Base-by-base conservation (phyloP, 768 basidiomycete genomes). In the Hortiboletus flavorubellus region DNA sequence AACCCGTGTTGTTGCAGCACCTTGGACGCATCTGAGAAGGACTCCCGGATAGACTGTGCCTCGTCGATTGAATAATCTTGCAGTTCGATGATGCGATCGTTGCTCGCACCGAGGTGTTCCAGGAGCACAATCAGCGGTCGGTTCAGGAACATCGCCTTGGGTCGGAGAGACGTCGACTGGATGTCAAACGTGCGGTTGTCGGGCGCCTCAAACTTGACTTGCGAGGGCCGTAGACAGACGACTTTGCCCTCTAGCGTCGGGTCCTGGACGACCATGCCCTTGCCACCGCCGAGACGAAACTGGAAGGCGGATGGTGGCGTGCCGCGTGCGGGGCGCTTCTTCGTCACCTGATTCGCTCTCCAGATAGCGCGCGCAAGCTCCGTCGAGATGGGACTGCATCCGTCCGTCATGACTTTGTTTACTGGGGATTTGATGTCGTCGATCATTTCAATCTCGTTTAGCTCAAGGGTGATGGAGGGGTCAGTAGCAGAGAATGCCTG, bases 401-500 rank as follows among this genome's bases (percentile, higher is more conserved):
- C 82, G 49, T 83, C 81, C 7, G 80, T 81, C 68, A 82, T 81
- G 44, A 71, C 56, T 26, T 64, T 69, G 5, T 56, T 60, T 23
- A n/a, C 39, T 3, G 54, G 49, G 6, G 75, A 72, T 34, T 4
- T 53, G n/a, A 62, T 66, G 59, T 80, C 76, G 5, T 58, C 44
- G 21, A 70, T 68, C 12, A 0, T 40, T 3, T 5, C 5, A 23
- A 82, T 75, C 58, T 80, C 71, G 15, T 72, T 49, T 12, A 53
- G 52, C 31, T 63, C 51, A 21, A 81, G 65, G 4, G 68, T 62
- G 15, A 80, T 67, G 0, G 76, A 78, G 0, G 80, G 75, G 41
- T 81, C 77, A 0, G 80, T 80, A 1, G 79, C 72, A 1, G 80
- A 78, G 61, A 83, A 82, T 1, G 77, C 79, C 62, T 82, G 81